Evolutionary conservation across 805 yeast species (phyloP).

Genomic region (Ogataea salicorniae): DNA sequence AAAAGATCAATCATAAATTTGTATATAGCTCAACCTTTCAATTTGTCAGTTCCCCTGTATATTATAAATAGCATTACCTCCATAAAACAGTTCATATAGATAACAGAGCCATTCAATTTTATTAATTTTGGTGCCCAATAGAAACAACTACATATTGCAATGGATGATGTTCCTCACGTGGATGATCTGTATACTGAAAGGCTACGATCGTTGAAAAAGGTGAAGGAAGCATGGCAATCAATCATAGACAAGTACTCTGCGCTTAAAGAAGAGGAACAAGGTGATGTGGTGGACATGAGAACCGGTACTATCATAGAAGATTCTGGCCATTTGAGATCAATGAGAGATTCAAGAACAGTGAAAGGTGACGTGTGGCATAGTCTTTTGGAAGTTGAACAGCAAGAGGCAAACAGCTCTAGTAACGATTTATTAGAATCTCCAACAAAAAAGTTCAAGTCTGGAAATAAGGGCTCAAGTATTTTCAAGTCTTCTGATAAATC

Average conservation of each 20-base stretch:
- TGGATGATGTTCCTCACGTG: background rate
- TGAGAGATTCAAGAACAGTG: constrained; percentile 23
- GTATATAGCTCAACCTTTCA: too few relatives aligned
- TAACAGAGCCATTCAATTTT: background rate
- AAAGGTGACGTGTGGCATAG: constrained; percentile 36
- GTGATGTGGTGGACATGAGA: constrained; percentile 59
- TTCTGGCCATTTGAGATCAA: constrained; percentile 60
- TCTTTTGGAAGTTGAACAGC: constrained; percentile 27
- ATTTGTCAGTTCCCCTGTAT: too few relatives aligned
- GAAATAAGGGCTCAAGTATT: background rate
- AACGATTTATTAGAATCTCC: background rate
- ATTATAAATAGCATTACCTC: too few relatives aligned
- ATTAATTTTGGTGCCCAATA: background rate
- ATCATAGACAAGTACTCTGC: constrained; percentile 48
- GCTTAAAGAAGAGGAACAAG: constrained; percentile 45
- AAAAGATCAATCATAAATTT: too few relatives aligned
- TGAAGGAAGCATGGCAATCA: constrained; percentile 39
- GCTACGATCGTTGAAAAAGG: constrained; percentile 17
- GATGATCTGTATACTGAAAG: constrained; percentile 4
- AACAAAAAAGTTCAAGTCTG: constrained; percentile 5
- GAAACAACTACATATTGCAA: background rate
- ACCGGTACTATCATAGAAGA: constrained; percentile 63
- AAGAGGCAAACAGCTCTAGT: background rate
- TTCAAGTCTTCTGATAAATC: constrained; percentile 1
- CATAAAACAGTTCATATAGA: too few relatives aligned